Evolutionary conservation across 1,284 basidiomycete genomes (phyloP), one percentile per base, ranked within the genome.

Genomic region (Prillingera fragicola): DNA sequence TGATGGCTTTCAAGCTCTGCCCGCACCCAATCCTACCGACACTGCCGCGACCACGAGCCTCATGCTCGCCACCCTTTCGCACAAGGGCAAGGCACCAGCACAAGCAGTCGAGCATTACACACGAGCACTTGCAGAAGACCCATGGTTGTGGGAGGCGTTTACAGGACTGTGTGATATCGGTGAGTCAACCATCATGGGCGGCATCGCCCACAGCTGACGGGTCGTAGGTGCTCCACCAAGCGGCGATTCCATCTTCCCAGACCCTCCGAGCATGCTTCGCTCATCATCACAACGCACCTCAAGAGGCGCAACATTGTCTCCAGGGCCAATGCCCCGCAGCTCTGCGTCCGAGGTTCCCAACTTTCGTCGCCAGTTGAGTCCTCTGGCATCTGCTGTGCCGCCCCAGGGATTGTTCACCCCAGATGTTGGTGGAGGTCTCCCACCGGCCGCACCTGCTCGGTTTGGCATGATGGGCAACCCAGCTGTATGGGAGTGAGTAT

Each of bases 91-190:
- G 82, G 33, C 80, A 80, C 56, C 80, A 78, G 63, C 83, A 79
- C 25, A 77, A 78, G 90, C 91, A 13, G 75, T 78, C 22, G 67
- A 73, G 41, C 83, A 82, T 62, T 92, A 86, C 65, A 76, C 77
- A 27, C 77, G 81, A 47, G 87, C 88, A 12, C 75, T 95, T 43
- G 67, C 72, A 13, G 69, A 84, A 36, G 83, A 90, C 65, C 85
- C 87, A 18, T 80, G 87, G 71, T 71, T 91, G 36, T 95, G 90
- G 90, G 91, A 96, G 67, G 91, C 91, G 1, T 88, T 92, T 63
- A 85, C 88, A 55, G 89, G 87, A 0, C 70, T 96, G 22, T 95
- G 90, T 65, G 73, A 80, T 39, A 73, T 88, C 29, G 90, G 91
- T 87, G 56, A 55, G 78, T 75, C 21, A 3, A 2, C n/a, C n/a